Evolutionary conservation across 306 rosid species (phyloP).

Genomic region (Arachis stenosperma): DNA sequence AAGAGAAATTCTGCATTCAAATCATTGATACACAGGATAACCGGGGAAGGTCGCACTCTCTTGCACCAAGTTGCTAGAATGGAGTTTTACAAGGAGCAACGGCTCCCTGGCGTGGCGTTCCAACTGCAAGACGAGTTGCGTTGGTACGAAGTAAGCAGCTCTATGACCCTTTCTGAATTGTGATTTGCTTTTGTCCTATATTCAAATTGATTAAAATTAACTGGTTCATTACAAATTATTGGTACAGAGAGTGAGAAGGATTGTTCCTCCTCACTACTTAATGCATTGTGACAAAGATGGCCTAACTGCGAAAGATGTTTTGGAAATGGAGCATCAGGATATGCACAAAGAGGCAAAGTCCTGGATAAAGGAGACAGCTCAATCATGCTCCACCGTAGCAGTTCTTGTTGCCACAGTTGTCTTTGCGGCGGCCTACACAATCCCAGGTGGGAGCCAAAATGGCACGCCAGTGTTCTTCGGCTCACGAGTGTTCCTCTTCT

Average conservation of each 20-base stretch:
- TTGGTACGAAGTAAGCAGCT: conserved; percentile 38
- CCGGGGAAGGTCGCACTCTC: conserved; percentile 1
- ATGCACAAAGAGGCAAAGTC: conserved; percentile 25
- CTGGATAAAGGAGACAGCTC: conserved; percentile 33
- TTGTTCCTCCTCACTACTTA: conserved; percentile 23
- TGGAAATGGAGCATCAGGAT: conserved; percentile 18
- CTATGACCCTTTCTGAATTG: background rate
- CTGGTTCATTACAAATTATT: background rate
- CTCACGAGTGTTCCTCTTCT: conserved; percentile 5
- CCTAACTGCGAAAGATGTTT: conserved; percentile 16
- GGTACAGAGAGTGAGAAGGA: conserved; percentile 37
- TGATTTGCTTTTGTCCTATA: background rate
- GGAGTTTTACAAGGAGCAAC: background rate
- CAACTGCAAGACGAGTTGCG: conserved; percentile 48
- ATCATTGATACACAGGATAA: conserved; percentile 9
- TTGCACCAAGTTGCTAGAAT: conserved; percentile 41
- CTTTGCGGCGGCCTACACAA: conserved; percentile 27
- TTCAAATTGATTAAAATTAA: no score
- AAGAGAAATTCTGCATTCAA: background rate
- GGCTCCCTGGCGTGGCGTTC: conserved; percentile 37
- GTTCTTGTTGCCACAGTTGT: conserved; percentile 24
- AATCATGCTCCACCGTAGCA: conserved; percentile 25
- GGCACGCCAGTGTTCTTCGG: background rate
- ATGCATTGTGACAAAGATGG: conserved; percentile 34
- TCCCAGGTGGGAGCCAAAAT: conserved; percentile 18